phyloP scores from a whole-genome alignment of 2,329 filamentous ascomycete species.

The Ophiostoma novo-ulmi region DNA sequence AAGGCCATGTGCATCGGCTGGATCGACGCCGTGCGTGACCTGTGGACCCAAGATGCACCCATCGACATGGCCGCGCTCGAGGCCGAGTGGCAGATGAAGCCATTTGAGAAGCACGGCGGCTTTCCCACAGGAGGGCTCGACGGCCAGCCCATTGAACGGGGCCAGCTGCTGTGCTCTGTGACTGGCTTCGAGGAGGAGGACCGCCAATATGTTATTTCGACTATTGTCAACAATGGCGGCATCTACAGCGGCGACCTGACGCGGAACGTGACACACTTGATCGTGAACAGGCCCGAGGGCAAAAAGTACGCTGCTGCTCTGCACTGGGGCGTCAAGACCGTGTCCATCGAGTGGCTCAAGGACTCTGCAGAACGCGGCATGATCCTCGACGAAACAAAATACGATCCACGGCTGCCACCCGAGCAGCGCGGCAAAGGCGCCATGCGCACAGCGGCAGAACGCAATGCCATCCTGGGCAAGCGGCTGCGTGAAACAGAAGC shows the following conservation, averaged over 20 bases:
- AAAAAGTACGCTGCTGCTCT: conserved; percentile 88
- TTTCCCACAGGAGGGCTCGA: conserved; percentile 32
- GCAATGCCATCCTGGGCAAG: conserved; percentile 52
- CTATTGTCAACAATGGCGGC: conserved; percentile 67
- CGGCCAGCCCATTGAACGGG: conserved; percentile 32
- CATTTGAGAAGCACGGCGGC: conserved; percentile 53
- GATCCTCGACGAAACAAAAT: conserved; percentile 81
- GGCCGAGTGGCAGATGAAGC: conserved; percentile 56
- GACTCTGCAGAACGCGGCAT: conserved; percentile 81
- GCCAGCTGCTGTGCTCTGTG: conserved; percentile 48
- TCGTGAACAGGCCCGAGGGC: conserved; percentile 71
- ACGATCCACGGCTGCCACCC: conserved; percentile 65
- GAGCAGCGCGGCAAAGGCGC: conserved; percentile 66
- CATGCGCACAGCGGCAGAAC: conserved; percentile 41
- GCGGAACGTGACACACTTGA: conserved; percentile 77
- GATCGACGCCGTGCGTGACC: conserved; percentile 71
- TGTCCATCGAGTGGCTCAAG: conserved; percentile 77
- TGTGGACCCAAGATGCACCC: conserved; percentile 75
- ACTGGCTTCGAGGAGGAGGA: conserved; percentile 58
- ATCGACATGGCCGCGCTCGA: conserved; percentile 70
- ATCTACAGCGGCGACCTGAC: conserved; percentile 83
- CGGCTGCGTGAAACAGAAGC: conserved; percentile 47
- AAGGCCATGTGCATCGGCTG: conserved; percentile 75
- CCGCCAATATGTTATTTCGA: conserved; percentile 64
- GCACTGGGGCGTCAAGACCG: conserved; percentile 72